phyloP scores from a whole-genome alignment of 495 filamentous ascomycete genomes.

The Hypomontagnella monticulosa region DNA sequence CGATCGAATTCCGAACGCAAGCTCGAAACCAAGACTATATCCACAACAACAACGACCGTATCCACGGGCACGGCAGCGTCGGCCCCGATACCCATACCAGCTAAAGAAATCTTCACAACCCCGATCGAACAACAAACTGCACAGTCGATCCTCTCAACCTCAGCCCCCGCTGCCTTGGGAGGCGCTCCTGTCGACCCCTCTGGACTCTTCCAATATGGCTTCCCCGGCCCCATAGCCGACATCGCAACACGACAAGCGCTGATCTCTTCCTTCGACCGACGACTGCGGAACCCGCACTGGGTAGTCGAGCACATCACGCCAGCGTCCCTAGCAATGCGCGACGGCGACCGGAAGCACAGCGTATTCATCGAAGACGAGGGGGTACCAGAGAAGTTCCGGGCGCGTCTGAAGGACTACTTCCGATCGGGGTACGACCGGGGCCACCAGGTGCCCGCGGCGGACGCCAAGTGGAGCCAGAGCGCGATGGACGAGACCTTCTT shows the following conservation, averaged over 20 bases:
- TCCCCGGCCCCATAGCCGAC: constrained; percentile 90
- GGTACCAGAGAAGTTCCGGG: constrained; percentile 88
- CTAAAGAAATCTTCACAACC: constrained; percentile 51
- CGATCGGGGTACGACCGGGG: constrained; percentile 96
- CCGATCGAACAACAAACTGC: constrained; percentile 47
- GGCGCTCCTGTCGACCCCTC: constrained; percentile 77
- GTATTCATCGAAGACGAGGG: constrained; percentile 80
- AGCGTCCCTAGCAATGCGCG: constrained; percentile 74
- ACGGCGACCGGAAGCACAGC: constrained; percentile 86
- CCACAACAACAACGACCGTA: constrained; percentile 55
- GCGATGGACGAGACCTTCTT: constrained; percentile 96
- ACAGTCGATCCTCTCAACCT: constrained; percentile 32
- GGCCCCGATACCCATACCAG: constrained; percentile 56
- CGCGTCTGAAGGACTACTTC: constrained; percentile 89
- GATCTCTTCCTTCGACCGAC: constrained; percentile 88
- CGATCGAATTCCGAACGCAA: constrained; percentile 60
- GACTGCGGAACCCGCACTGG: constrained; percentile 92
- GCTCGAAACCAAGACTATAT: constrained; percentile 53
- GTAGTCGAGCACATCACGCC: constrained; percentile 97
- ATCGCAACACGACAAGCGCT: constrained; percentile 77
- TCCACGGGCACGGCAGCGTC: constrained; percentile 47
- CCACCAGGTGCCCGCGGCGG: constrained; percentile 96
- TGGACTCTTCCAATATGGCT: constrained; percentile 95
- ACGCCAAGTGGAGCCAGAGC: constrained; percentile 92
- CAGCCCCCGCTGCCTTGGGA: constrained; percentile 48